Evolutionary conservation across 768 basidiomycete species (phyloP), one percentile per base, ranked within the genome.

Genomic region (Psilocybe subaeruginosa): DNA sequence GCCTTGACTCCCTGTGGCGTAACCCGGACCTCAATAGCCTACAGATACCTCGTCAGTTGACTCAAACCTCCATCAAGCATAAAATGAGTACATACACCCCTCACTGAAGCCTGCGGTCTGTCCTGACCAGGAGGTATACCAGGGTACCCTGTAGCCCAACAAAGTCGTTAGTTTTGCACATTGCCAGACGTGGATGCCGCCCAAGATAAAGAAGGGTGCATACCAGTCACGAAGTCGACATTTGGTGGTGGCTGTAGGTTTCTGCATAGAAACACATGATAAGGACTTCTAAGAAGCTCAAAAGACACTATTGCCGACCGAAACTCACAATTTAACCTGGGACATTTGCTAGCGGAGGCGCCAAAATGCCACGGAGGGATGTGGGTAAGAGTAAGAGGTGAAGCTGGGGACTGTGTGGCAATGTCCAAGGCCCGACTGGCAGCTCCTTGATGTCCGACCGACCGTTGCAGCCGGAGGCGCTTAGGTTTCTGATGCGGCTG

Each of bases 21-120:
- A 4, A 88, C 81, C 16, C 95, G 88, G 11, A 98, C 84, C 73
- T 98, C 95, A 54, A 98, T 84, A 17, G 92, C 89, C 93, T 95
- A 64, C 41, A 4, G 27, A 58, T 33, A 47, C 43, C 35, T 41
- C 30, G 31, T 61, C 29, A 58, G 57, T 49, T 31, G 9, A 33
- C 49, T 37, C 17, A 19, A 6, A 35, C 29, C 17, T 60, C 41
- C 45, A 41, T 45, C 11, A 31, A 56, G 48, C 23, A 47, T 55
- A 31, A 59, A 46, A 23, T 29, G 31, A 45, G 56, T 41, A 85
- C 92, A 63, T 78, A 94, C 93, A 56, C 93, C 93, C 79, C 89
- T 90, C 3, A 95, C 91, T 8, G 90, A 86, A 17, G 93, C 93
- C 68, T 93, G 91, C 0, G 89, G 91, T 41, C 93, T 78, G 65